Base-by-base conservation (phyloP, 2,329 filamentous ascomycete species). In the Pseudocercospora crystallina region DNA sequence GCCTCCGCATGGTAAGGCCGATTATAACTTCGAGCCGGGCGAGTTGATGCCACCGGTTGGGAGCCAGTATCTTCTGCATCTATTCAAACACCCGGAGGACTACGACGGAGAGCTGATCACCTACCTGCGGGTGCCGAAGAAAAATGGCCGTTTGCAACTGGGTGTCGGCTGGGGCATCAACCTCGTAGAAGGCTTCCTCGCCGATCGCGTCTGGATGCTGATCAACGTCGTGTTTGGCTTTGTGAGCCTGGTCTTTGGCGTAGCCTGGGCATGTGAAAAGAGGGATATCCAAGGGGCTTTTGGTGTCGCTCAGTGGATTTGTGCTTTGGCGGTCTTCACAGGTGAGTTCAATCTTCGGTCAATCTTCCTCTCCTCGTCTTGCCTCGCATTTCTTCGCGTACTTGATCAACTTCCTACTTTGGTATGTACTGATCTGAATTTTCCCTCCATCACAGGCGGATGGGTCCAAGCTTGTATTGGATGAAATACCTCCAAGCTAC, bases 251-350 rank as follows among this genome's bases (percentile, higher is more conserved):
- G 61, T 69, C 2, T 73, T 73, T 56, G 69, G 63, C 1, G 52
- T 67, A 3, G 48, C 65, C 20, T 73, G 69, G 69, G 63, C 65
- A 2, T 46, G 20, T 12, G 61, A 58, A 44, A 62, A 60, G 43
- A 57, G 59, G 5, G 70, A 73, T 49, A 53, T 72, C 9, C 69
- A 71, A 47, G 70, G 70, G n/a, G 70, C 69, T 10, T 73, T 72
- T 59, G 69, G 68, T 1, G 67, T 72, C 11, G 69, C 70, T 5
- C 63, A 65, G 8, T 73, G 68, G 68, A 57, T 71, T 13, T 58
- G 68, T 29, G 65, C 63, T 17, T 36, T 71, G 12, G 66, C 67
- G 7, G 64, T 57, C 4, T 45, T 71, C 54, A 34, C 45, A 35
- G 37, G 45, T 48, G 15, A 40, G 45, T n/a, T n/a, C n/a, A n/a